Conservation (phyloP, 257 asterid species). For the Nicotiana attenuata region DNA sequence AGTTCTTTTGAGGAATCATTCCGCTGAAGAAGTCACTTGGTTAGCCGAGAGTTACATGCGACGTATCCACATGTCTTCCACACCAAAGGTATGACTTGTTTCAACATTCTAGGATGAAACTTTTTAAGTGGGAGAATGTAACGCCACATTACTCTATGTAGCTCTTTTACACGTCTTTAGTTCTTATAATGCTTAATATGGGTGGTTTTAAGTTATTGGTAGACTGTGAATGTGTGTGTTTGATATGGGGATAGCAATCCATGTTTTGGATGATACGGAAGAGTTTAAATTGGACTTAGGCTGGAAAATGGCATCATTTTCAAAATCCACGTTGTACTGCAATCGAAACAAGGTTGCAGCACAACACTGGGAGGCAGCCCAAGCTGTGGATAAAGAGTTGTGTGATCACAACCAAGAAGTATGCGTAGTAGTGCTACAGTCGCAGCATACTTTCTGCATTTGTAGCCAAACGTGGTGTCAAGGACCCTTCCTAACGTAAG, state of each 20-base stretch:
- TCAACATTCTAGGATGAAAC: not conserved
- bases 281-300: not conserved
- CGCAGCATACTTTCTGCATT: not conserved
- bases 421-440: not conserved
- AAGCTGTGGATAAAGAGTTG: not conserved
- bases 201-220: not conserved
- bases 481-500: not conserved
- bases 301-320: not conserved
- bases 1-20: not conserved
- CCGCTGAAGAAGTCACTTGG: not conserved
- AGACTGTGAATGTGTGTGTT: not conserved
- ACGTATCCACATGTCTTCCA: not conserved
- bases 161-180: not conserved
- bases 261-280: not conserved
- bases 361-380: not conserved
- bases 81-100: not conserved
- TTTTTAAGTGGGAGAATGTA: not conserved
- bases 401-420: not conserved
- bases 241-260: not conserved
- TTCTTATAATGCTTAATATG: not conserved
- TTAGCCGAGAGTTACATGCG: not conserved
- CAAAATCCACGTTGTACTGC: not conserved
- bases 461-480: not conserved
- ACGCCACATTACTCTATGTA: not conserved
- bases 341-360: not conserved